Conservation (phyloP, 2,329 filamentous ascomycete genomes). For the Blastomyces gilchristii region DNA sequence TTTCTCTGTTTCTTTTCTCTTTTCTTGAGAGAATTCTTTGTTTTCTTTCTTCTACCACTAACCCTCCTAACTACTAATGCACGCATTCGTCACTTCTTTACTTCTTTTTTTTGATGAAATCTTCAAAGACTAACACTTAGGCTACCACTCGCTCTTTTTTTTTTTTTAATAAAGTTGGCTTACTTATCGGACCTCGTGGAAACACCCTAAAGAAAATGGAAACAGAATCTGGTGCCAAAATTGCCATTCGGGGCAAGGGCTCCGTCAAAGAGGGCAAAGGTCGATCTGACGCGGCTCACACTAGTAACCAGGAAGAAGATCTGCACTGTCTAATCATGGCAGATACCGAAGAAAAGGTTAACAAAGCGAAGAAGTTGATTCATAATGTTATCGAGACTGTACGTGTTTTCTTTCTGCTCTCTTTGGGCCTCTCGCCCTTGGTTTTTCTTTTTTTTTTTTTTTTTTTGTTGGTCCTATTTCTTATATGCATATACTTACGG, state of each 20-base stretch:
- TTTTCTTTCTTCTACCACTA: constrained; percentile 15
- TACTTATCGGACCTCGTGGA: constrained; percentile 99
- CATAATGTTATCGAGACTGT: constrained; percentile 99
- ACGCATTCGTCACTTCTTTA: constrained; percentile 12
- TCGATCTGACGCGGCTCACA: constrained; percentile 94
- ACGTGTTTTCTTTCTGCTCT: constrained; percentile 34
- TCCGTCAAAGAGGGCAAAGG: constrained; percentile 99
- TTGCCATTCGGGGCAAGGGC: constrained; percentile 98
- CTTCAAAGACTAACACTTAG: constrained; percentile 77
- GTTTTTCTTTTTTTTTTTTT: background rate
- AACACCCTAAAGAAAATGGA: constrained; percentile 99
- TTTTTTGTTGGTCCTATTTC: background rate
- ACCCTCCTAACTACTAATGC: constrained; percentile 14
- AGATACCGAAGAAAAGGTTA: constrained; percentile 98
- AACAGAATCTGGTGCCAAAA: constrained; percentile 91
- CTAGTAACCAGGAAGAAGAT: constrained; percentile 99
- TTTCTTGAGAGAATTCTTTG: constrained; percentile 9
- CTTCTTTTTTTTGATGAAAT: constrained; percentile 18
- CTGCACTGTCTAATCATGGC: constrained; percentile 99
- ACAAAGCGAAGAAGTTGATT: constrained; percentile 96
- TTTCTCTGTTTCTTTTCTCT: constrained; percentile 26
- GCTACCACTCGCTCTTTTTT: constrained; percentile 44
- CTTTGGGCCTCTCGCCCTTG: background rate
- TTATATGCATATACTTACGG: constrained; percentile 15
- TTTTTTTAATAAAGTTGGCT: constrained; percentile 72